Evolutionary conservation across 129 eudicot genomes (phyloP), one percentile per base, ranked within the genome.

Genomic region (Smallanthus sonchifolius): DNA sequence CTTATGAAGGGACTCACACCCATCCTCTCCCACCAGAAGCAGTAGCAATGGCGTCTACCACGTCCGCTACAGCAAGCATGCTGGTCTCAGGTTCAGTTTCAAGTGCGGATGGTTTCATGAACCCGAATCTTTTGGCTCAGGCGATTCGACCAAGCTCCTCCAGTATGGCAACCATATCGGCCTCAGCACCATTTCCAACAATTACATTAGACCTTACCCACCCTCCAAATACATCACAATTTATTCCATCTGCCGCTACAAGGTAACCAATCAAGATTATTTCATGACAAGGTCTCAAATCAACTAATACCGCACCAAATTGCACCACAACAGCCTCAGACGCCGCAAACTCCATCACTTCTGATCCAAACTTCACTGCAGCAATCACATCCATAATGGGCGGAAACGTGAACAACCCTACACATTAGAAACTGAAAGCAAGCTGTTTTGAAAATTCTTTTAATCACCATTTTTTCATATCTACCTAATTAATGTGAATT

Each of bases 11-110:
- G 5, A 87, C 72, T 47, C 98, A 92, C 85, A 92, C 83, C 84
- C 98, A 92, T 81, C 98, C 96, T 1, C 80, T 92, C 15, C 98
- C 98, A 2, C 96, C 98, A 16, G 95, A 96, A 0, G 96, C 98
- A 19, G 79, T 89, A 73, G 90, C 96, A 7, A 92, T 92, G 98
- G 98, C 96, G 0, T 83, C 91, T 9, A 92, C 98, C 39, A 92
- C 96, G 14, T 83, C 96, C 0, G 89, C 98, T 0, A 94, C 98
- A 9, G 98, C 98, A 2, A 85, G 48, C 68, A 92, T 92, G 98
- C 84, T 92, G 8, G 92, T 92, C n/a, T 92, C 96, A n/a, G 98
- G 98, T 13, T 92, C 97, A 55, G 87, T 83, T 87, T 81, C 96
- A 2, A 89, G 93, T 67, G 80, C 82, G 2, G 96, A 89, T 7